These are phyloP conservation scores for Suillus clintonianus DNA, from an alignment of 768 basidiomycete genomes.

Conservation along the genomic window DNA sequence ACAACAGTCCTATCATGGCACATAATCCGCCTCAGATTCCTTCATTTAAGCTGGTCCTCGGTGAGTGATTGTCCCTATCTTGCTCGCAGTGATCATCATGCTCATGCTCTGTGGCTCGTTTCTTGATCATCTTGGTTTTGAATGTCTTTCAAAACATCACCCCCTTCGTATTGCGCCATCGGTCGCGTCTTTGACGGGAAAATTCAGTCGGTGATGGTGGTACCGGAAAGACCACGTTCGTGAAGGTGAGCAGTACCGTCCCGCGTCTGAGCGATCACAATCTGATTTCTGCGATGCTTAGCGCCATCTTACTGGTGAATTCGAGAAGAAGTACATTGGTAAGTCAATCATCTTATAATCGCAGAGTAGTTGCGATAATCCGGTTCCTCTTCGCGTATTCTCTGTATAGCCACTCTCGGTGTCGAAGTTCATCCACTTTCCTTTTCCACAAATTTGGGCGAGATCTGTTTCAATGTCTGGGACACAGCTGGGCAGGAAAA, in stretches of 20 bases:
- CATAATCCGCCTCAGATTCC: constrained; percentile 66
- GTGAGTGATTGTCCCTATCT: constrained; percentile 47
- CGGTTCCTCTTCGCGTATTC: constrained; percentile 13
- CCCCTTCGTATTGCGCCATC: constrained; percentile 8
- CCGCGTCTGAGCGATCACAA: constrained; percentile 45
- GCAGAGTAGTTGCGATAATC: constrained; percentile 12
- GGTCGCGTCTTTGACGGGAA: constrained; percentile 8
- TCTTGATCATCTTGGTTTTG: constrained; percentile 51
- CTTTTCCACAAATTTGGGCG: constrained; percentile 98
- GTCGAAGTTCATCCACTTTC: constrained; percentile 97
- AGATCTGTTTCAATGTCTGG: constrained; percentile 99
- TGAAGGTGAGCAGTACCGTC: constrained; percentile 65
- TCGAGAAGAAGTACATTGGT: constrained; percentile 99
- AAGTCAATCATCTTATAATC: constrained; percentile 29
- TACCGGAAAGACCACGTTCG: constrained; percentile 97
- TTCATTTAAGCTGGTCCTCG: constrained; percentile 98
- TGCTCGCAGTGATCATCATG: constrained; percentile 18
- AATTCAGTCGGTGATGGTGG: constrained; percentile 89
- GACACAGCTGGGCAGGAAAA: constrained; percentile 99
- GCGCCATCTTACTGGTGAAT: constrained; percentile 99
- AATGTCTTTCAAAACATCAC: constrained; percentile 4
- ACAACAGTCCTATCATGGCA: constrained; percentile 43
- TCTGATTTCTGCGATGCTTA: constrained; percentile 54
- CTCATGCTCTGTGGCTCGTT: constrained; percentile 33
- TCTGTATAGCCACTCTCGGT: constrained; percentile 86